A percentile compares a stretch with the other conserved stretches of the same genome.
These are phyloP conservation scores for Lichtheimia corymbifera DNA, from an alignment of 371 early-diverging fungal genomes.

Conservation along the genomic window DNA sequence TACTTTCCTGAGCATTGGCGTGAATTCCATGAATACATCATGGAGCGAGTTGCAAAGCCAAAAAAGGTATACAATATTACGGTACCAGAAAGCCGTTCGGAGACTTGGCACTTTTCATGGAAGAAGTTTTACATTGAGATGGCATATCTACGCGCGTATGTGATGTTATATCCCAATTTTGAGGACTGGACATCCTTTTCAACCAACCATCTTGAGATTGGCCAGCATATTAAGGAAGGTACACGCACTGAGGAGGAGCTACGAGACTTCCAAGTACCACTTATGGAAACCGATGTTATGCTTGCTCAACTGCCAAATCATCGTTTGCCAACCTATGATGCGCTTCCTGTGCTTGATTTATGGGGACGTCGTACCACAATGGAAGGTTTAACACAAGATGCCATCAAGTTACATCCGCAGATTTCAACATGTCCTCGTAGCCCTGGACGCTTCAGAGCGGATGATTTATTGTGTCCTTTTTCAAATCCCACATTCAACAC, in stretches of 20 bases:
- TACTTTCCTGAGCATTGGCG: slow-evolving; percentile 74
- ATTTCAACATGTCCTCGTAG: slow-evolving; percentile 53
- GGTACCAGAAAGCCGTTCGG: slow-evolving; percentile 60
- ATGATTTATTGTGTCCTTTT: slow-evolving; percentile 46
- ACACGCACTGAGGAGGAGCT: slow-evolving; percentile 26
- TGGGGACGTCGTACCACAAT: slow-evolving; percentile 55
- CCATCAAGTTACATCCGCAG: slow-evolving; percentile 40
- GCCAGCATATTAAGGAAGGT: slow-evolving; percentile 59
- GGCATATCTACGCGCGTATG: slow-evolving; percentile 64
- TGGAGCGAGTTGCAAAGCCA: slow-evolving; percentile 44
- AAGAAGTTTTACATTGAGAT: slow-evolving; percentile 70
- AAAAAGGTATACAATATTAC: slow-evolving; percentile 50
- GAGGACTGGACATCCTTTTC: slow-evolving; percentile 65
- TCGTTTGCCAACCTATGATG: slow-evolving; percentile 49
- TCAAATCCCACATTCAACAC: slow-evolving; percentile 6
- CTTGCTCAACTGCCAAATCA: slow-evolving; percentile 51
- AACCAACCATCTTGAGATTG: slow-evolving; percentile 70
- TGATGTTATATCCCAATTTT: slow-evolving; percentile 72
- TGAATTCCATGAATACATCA: slow-evolving; percentile 67
- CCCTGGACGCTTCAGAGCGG: slow-evolving; percentile 36
- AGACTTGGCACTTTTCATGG: slow-evolving; percentile 69
- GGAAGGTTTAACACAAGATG: slow-evolving; percentile 44
- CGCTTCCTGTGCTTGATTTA: slow-evolving; percentile 59
- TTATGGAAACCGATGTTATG: slow-evolving; percentile 60
- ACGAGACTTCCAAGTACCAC: slow-evolving; percentile 58